phyloP scores from a whole-genome alignment of 257 asterid genomes.

The Jasminum sambac region DNA sequence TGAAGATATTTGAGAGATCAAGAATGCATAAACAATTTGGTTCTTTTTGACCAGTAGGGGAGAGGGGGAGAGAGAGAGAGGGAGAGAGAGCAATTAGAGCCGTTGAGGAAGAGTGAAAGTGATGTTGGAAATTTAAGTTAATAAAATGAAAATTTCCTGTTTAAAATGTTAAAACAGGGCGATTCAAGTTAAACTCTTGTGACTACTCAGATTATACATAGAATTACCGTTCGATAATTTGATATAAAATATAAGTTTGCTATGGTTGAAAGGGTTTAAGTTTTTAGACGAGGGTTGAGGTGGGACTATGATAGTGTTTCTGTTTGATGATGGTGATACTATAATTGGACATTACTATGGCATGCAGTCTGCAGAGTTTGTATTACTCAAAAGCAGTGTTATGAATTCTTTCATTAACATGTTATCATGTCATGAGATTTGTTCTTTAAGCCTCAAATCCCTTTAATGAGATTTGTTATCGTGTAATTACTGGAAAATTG shows the following conservation, averaged over 20 bases:
- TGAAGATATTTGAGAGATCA: constrained; percentile 19
- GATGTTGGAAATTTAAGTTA: constrained; percentile 41
- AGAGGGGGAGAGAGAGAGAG: constrained; percentile 3
- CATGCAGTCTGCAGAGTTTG: not conserved
- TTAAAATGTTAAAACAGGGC: not conserved
- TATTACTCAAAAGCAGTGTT: no score
- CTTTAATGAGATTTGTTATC: no score
- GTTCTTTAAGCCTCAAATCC: not conserved
- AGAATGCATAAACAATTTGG: constrained; percentile 14
- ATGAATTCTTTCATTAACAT: not conserved
- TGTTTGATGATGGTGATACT: not conserved
- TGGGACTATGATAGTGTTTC: not conserved
- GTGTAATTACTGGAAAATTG: not conserved
- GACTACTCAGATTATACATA: not conserved
- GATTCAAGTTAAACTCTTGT: not conserved
- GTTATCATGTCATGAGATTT: not conserved
- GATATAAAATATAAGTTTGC: no score
- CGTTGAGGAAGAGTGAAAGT: constrained; percentile 53
- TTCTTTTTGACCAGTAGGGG: constrained; percentile 7
- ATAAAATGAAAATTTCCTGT: constrained; percentile 14
- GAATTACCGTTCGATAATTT: no score
- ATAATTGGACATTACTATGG: not conserved
- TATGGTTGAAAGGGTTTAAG: not conserved
- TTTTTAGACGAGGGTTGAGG: not conserved
- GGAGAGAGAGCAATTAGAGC: constrained; percentile 33